A percentile compares a stretch with the other conserved stretches of the same genome.
Conservation (phyloP, 2,329 filamentous ascomycete species). For the Harringtonia lauricola region DNA sequence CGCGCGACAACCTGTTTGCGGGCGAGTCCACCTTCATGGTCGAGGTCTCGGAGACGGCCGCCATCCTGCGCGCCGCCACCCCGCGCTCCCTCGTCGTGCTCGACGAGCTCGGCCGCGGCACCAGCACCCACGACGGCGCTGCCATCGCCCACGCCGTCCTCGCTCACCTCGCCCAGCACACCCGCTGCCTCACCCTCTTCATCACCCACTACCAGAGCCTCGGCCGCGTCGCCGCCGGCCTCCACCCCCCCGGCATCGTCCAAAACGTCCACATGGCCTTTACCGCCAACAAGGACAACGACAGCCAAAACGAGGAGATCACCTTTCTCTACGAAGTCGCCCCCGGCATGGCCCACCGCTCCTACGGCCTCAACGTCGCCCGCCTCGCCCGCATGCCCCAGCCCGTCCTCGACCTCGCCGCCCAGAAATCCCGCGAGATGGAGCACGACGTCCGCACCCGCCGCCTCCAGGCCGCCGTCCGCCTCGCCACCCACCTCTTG, state of each 20-base stretch:
- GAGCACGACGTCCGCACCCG: slow-evolving; percentile 61
- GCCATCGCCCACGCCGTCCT: slow-evolving; percentile 91
- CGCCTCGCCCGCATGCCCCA: slow-evolving; percentile 71
- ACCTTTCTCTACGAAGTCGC: slow-evolving; percentile 92
- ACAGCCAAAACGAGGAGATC: slow-evolving; percentile 55
- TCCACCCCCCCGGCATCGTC: slow-evolving; percentile 43
- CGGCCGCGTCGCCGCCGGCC: slow-evolving; percentile 55
- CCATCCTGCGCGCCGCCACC: slow-evolving; percentile 83
- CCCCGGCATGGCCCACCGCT: slow-evolving; percentile 84
- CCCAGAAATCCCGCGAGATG: slow-evolving; percentile 67
- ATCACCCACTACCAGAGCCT: slow-evolving; percentile 97
- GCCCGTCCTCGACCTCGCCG: slow-evolving; percentile 66
- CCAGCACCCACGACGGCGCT: slow-evolving; percentile 89
- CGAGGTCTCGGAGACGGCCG: slow-evolving; percentile 82
- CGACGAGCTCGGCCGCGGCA: slow-evolving; percentile 89
- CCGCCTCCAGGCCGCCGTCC: slow-evolving; percentile 40
- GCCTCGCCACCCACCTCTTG: slow-evolving; percentile 31
- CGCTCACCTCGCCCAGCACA: slow-evolving; percentile 66
- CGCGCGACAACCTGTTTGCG: slow-evolving; percentile 89
- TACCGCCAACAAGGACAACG: slow-evolving; percentile 24
- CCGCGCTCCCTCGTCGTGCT: slow-evolving; percentile 78
- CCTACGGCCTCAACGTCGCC: slow-evolving; percentile 91
- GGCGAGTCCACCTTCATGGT: slow-evolving; percentile 98
- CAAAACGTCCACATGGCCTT: slow-evolving; percentile 95
- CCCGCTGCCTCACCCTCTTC: slow-evolving; percentile 75